A percentile compares a stretch with the other conserved stretches of the same genome.
Evolutionary conservation across 2,329 filamentous ascomycete species (phyloP).

Genomic region (Malbranchea zuffiana): DNA sequence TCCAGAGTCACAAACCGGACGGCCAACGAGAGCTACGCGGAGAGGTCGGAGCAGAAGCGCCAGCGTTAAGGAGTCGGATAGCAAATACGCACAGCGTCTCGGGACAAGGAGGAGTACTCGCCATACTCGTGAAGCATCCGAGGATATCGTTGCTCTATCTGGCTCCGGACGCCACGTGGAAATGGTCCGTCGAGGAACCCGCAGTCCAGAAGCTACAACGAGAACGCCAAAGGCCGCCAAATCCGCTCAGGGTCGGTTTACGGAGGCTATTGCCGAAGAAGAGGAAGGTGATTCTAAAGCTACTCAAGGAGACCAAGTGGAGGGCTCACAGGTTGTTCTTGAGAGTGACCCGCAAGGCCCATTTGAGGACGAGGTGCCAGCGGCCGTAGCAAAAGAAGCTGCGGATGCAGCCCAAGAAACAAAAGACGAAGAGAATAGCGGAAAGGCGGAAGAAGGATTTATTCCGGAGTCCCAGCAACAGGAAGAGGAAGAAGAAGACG

Average conservation of each 20-base stretch:
- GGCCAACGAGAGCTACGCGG: conserved; percentile 17
- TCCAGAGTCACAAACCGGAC: conserved; percentile 11
- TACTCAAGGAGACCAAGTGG: conserved; percentile 9
- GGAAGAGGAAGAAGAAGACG: conserved; percentile 38
- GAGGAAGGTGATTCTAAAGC: conserved; percentile 37
- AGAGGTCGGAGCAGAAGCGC: conserved; percentile 23
- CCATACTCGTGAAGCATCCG: conserved; percentile 46
- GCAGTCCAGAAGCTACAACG: conserved; percentile 33
- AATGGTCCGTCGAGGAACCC: conserved; percentile 44
- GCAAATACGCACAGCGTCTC: conserved; percentile 12
- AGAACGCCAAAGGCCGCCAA: conserved; percentile 7
- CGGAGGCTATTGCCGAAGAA: conserved; percentile 43
- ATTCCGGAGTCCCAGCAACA: conserved; percentile 34
- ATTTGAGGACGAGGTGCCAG: conserved; percentile 25
- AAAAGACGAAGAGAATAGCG: conserved; percentile 23
- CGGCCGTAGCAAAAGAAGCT: conserved; percentile 14
- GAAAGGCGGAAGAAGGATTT: conserved; percentile 27
- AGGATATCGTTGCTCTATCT: conserved; percentile 47
- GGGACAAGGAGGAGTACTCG: conserved; percentile 45
- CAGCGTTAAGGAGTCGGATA: conserved; percentile 17
- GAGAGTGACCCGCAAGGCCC: conserved; percentile 31
- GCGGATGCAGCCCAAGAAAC: conserved; percentile 12
- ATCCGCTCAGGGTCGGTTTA: conserved; percentile 20
- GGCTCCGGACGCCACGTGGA: conserved; percentile 49
- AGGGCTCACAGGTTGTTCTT: conserved; percentile 29